phyloP scores from a whole-genome alignment of 2,329 filamentous ascomycete genomes.

The Penicillium corylophilum region DNA sequence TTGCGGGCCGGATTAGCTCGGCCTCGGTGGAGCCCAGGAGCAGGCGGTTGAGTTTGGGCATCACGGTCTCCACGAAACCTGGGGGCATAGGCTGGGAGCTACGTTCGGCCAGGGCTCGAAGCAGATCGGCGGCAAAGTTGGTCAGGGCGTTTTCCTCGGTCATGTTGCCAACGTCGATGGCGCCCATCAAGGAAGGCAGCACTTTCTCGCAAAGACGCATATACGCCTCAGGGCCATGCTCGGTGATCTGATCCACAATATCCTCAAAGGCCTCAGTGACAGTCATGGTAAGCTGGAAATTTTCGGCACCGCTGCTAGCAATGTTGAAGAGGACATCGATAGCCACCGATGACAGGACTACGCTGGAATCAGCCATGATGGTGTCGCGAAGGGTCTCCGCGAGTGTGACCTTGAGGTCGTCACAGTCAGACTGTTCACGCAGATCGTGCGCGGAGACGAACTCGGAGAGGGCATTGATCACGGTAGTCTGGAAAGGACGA shows the following conservation, averaged over 20 bases:
- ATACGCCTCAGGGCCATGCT: constrained; percentile 66
- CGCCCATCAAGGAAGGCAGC: constrained; percentile 80
- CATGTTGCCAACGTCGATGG: constrained; percentile 82
- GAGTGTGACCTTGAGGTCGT: constrained; percentile 87
- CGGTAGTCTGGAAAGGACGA: constrained; percentile 59
- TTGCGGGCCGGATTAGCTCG: constrained; percentile 82
- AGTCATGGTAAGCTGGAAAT: constrained; percentile 86
- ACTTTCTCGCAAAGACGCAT: constrained; percentile 79
- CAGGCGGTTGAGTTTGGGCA: constrained; percentile 83
- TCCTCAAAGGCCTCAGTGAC: constrained; percentile 91
- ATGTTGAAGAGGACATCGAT: constrained; percentile 83
- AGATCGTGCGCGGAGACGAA: constrained; percentile 81
- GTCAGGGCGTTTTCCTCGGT: constrained; percentile 78
- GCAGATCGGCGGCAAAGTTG: constrained; percentile 80
- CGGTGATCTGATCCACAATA: constrained; percentile 68
- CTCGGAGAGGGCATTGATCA: constrained; percentile 62
- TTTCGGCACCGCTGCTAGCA: constrained; percentile 81
- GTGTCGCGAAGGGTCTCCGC: constrained; percentile 82
- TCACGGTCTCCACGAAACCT: constrained; percentile 78
- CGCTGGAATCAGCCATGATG: constrained; percentile 73
- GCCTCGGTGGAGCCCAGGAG: constrained; percentile 83
- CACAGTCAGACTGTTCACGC: constrained; percentile 78
- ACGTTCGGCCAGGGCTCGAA: constrained; percentile 77
- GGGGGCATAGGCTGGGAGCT: constrained; percentile 80
- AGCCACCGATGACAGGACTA: constrained; percentile 70